These are phyloP conservation scores for Musa schizocarpa DNA, from an alignment of 176 grass and related monocot genomes.

Conservation along the genomic window DNA sequence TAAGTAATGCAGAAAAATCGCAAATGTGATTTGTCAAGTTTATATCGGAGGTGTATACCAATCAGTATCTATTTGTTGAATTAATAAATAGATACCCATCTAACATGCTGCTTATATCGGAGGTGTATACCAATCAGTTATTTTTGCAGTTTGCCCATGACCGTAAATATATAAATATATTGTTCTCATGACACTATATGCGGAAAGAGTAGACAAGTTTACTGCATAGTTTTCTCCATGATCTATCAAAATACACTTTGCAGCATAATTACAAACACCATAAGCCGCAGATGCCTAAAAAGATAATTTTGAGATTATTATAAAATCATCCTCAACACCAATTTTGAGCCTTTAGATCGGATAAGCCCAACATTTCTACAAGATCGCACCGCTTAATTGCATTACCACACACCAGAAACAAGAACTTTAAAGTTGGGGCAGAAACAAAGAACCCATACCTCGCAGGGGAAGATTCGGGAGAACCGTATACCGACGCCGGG, in stretches of 20 bases:
- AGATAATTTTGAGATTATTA: neutral
- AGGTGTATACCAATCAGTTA: neutral
- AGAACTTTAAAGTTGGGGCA: neutral
- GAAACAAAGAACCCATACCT: constrained; percentile 34
- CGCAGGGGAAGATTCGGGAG: constrained; percentile 34
- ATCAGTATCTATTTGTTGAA: too few species aligned
- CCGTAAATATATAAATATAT: neutral
- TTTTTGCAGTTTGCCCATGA: neutral
- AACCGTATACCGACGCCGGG: constrained; percentile 28
- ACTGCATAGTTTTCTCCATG: too few species aligned
- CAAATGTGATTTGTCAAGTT: too few species aligned
- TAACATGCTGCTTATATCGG: neutral
- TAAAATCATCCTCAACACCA: neutral
- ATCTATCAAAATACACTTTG: neutral
- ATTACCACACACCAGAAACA: neutral
- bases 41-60: too few species aligned
- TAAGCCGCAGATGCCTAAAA: too few species aligned
- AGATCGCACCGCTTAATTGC: neutral
- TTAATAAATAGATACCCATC: neutral
- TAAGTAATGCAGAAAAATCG: too few species aligned
- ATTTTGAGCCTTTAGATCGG: too few species aligned
- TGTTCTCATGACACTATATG: neutral
- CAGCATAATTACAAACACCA: neutral
- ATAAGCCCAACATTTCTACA: neutral
- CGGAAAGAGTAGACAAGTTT: neutral